These are phyloP conservation scores for Podochytrium sp. DNA, from an alignment of 192 early-diverging fungal genomes.

Conservation along the genomic window DNA sequence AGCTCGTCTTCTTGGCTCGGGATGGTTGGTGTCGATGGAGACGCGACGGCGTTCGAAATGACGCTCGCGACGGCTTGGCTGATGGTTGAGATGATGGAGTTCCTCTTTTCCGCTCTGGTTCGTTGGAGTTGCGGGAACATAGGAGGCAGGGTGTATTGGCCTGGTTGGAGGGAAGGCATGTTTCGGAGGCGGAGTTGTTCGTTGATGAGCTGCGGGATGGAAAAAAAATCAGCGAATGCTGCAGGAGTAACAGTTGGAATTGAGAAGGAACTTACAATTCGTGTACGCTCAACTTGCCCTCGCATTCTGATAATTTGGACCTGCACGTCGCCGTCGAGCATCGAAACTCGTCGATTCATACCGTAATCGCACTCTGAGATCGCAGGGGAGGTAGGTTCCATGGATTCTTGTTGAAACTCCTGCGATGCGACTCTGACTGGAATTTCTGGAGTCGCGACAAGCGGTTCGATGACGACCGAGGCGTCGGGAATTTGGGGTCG, in stretches of 20 bases:
- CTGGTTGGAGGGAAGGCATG: background rate
- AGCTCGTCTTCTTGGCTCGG: conserved; percentile 2
- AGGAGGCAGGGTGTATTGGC: conserved; percentile 4
- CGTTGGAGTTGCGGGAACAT: background rate
- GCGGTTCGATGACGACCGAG: too few relatives aligned
- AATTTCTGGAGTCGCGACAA: too few relatives aligned
- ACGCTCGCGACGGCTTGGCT: background rate
- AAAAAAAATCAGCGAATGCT: too few relatives aligned
- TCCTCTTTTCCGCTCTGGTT: conserved; percentile 3
- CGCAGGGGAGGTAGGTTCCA: too few relatives aligned
- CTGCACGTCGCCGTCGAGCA: conserved; percentile 2
- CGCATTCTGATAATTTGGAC: conserved; percentile 12
- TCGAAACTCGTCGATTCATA: too few relatives aligned
- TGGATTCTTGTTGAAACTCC: too few relatives aligned
- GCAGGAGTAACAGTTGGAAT: too few relatives aligned
- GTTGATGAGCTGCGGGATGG: conserved; percentile 3
- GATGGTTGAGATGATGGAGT: conserved; percentile 9
- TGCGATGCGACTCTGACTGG: too few relatives aligned
- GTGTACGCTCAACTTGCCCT: conserved; percentile 17
- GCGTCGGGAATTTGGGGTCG: too few relatives aligned
- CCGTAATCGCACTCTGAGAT: too few relatives aligned
- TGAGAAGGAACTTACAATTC: conserved; percentile 20
- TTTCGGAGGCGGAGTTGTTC: conserved; percentile 18
- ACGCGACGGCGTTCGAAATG: background rate
- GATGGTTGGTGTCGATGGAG: too few relatives aligned